Percentiles rank a stretch among this genome's conserved stretches.
Evolutionary conservation across 2,329 filamentous ascomycete genomes (phyloP).

Genomic region (Reticulascus tulasneorum): DNA sequence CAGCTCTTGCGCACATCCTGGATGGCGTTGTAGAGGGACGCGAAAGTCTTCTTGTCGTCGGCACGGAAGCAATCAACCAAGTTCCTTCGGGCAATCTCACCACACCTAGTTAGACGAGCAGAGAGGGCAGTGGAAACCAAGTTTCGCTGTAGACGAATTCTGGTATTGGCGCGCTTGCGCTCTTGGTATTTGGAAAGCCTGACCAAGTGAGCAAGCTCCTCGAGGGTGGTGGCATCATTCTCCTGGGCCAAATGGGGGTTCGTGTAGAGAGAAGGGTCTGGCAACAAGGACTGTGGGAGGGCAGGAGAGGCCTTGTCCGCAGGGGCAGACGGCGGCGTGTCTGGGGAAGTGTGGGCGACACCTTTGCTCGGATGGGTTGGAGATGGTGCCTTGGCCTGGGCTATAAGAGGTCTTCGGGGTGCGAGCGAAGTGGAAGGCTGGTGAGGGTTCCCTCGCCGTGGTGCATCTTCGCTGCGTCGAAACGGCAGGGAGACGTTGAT

Average conservation of each 20-base stretch:
- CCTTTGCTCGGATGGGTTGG: conserved; percentile 18
- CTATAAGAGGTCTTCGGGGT: conserved; percentile 46
- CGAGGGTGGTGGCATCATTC: conserved; percentile 64
- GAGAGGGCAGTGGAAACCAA: conserved; percentile 72
- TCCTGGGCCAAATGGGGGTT: conserved; percentile 58
- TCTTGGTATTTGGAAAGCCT: conserved; percentile 77
- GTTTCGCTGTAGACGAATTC: conserved; percentile 69
- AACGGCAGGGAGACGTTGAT: conserved; percentile 35
- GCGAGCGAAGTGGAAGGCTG: conserved; percentile 32
- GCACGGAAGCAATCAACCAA: conserved; percentile 74
- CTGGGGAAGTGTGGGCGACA: conserved; percentile 16
- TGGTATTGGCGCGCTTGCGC: conserved; percentile 70
- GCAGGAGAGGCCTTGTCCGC: conserved; percentile 40
- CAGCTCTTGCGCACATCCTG: conserved; percentile 76
- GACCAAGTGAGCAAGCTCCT: conserved; percentile 74
- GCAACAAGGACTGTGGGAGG: conserved; percentile 48
- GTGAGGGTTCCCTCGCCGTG: conserved; percentile 35
- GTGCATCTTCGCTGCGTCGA: conserved; percentile 40
- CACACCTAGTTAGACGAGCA: conserved; percentile 68
- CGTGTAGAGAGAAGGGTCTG: conserved; percentile 63
- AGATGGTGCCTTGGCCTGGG: conserved; percentile 33
- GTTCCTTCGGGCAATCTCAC: conserved; percentile 70
- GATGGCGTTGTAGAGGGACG: conserved; percentile 69
- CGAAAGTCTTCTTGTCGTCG: conserved; percentile 76
- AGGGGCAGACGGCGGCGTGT: conserved; percentile 25